A percentile compares a stretch with the other conserved stretches of the same genome.
Evolutionary conservation across 148 eudicot species (phyloP).

Genomic region (Drosera capensis): DNA sequence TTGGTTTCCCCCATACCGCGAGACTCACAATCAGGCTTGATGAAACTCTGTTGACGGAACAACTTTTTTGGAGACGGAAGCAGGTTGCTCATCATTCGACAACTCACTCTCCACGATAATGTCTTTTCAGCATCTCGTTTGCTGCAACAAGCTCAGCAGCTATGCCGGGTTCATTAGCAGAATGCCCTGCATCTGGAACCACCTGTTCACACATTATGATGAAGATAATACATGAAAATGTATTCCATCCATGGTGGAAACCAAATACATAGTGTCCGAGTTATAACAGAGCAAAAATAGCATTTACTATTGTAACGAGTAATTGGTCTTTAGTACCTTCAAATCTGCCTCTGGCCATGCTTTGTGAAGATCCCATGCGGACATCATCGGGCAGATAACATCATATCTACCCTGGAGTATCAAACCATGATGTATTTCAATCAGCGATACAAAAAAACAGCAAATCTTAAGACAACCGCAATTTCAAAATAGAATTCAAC

Average conservation of each 20-base stretch:
- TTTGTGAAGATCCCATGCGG: slow-evolving; percentile 99
- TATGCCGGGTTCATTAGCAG: slow-evolving; percentile 78
- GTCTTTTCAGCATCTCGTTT: slow-evolving; percentile 57
- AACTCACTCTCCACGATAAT: too few species aligned
- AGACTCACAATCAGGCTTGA: too few species aligned
- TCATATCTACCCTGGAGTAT: slow-evolving; percentile 84
- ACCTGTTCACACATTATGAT: slow-evolving; percentile 32
- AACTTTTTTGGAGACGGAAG: too few species aligned
- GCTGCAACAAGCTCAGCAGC: slow-evolving; percentile 89
- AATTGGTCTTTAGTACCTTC: slow-evolving; percentile 43
- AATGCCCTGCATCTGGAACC: slow-evolving; percentile 85
- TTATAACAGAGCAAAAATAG: too few species aligned
- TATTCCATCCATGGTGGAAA: too few species aligned
- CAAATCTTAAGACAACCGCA: neutral
- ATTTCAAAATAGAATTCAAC: neutral
- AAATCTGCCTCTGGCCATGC: slow-evolving; percentile 97
- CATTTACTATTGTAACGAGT: too few species aligned
- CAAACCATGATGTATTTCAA: neutral
- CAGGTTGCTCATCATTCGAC: too few species aligned
- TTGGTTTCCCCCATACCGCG: too few species aligned
- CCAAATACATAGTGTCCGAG: slow-evolving; percentile 2
- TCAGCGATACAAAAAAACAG: neutral
- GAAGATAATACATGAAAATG: neutral
- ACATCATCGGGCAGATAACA: slow-evolving; percentile 84
- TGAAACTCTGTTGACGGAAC: neutral